phyloP scores from a whole-genome alignment of 495 filamentous ascomycete genomes.

The Copromyces sp. region DNA sequence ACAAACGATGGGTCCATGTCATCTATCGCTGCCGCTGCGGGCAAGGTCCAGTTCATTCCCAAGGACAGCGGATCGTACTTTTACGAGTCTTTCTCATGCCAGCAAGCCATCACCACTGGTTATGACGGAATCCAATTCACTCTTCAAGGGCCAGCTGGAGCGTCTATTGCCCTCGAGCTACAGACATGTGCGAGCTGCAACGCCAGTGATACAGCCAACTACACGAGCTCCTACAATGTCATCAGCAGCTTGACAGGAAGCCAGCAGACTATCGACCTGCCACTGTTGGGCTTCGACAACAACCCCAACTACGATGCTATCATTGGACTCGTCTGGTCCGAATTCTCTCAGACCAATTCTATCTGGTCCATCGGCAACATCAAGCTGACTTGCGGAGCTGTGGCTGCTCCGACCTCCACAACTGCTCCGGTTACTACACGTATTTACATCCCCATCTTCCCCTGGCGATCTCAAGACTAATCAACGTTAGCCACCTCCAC shows the following conservation, averaged over 20 bases:
- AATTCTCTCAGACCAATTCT: conserved; percentile 31
- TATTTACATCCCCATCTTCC: conserved; percentile 1
- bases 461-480: neutral
- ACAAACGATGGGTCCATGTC: conserved; percentile 48
- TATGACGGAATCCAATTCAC: conserved; percentile 47
- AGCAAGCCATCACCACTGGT: conserved; percentile 30
- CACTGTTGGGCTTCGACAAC: conserved; percentile 37
- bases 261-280: conserved; percentile 42
- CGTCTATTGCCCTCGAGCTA: conserved; percentile 41
- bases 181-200: conserved; percentile 40
- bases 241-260: conserved; percentile 40
- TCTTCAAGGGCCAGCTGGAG: conserved; percentile 43
- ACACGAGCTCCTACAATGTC: conserved; percentile 37
- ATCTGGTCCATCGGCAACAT: conserved; percentile 45
- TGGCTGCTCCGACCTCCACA: conserved; percentile 7
- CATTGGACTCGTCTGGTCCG: conserved; percentile 41
- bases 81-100: conserved; percentile 46
- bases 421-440: conserved; percentile 7
- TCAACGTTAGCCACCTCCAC: conserved; percentile 8
- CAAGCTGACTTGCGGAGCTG: conserved; percentile 36
- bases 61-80: conserved; percentile 42
- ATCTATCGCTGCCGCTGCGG: conserved; percentile 34
- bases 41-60: conserved; percentile 43
- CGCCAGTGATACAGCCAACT: conserved; percentile 18
- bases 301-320: conserved; percentile 43